Evolutionary conservation across 2,329 filamentous ascomycete genomes (phyloP), one percentile per base, ranked within the genome.

Genomic region (Keithomyces neogunnii): DNA sequence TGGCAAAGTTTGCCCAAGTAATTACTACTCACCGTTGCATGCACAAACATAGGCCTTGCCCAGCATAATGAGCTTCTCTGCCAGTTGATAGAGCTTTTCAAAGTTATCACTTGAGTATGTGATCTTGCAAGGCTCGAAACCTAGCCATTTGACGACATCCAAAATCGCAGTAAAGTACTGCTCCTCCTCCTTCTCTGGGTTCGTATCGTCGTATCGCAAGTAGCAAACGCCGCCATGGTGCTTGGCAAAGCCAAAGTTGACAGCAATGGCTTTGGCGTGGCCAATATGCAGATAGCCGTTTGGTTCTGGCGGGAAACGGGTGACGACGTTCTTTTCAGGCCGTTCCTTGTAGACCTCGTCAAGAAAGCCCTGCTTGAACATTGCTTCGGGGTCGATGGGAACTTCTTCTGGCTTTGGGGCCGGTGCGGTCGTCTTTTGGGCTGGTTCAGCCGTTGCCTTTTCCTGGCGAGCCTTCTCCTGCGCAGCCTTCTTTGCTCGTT

Each of bases 211-310:
- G 67, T 88, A 96, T 61, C 92, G 53, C 49, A 54, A 35, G 48
- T 53, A 51, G 52, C 48, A 53, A 19, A 58, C 61, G 53, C 92
- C 92, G 36, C 86, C 86, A 65, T 95, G 88, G 63, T 85, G 84
- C 63, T 81, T 82, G 11, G 93, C 92, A 66, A 96, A 97, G 5
- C 92, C 92, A 70, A 97, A 97, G 71, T 97, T 96, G 68, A 97
- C 83, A 0, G 89, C 86, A 66, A 97, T 96, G 28, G 93, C 92
- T 73, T 97, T 97, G 57, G 87, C 88, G 66, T 97, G 93, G 26
- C 92, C 92, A 59, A 97, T 87, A 65, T 96, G 91, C 8, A 96
- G 79, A 66, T 86, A 96, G 50, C 92, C 93, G 67, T 97, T 97
- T 46, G 93, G 93, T 70, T 92, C 88, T 26, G 88, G 88, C 2